Base-by-base conservation (phyloP, 2,329 filamentous ascomycete genomes). In the Diaporthe aspalathi region DNA sequence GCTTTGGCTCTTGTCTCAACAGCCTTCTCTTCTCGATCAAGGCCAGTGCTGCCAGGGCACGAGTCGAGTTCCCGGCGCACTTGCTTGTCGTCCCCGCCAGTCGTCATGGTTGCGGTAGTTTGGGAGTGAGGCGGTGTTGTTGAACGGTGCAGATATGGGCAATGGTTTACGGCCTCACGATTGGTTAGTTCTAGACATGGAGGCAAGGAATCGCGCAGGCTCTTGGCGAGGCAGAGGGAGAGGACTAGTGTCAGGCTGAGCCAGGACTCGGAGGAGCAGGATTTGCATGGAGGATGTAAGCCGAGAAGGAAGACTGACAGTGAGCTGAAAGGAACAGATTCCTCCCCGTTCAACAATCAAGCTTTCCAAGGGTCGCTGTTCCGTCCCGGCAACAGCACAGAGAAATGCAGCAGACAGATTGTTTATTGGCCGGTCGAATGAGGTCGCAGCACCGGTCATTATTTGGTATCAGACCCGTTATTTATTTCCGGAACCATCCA, bases 381-480 rank as follows among this genome's bases (percentile, higher is more conserved):
- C 38, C 38, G 38, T 40, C 38, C 14, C 38, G 38, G 38, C 38
- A 40, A 14, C 38, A 40, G 38, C 38, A 40, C 38, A 40, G 38
- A 40, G 14, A 40, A 40, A 40, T 7, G 8, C 38, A 40, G 14
- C 38, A 40, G 38, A 40, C 38, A 40, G 38, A 40, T 14, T 14
- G 14, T 40, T 40, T 40, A 60, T 9, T 60, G 20, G 27, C 54
- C 32, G 54, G 54, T 12, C 54, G 29, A 60, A 60, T 60, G 14
- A 60, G 54, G 27, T 35, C 2, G 24, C 29, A 38, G 54, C 17
- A 60, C 54, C 54, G 54, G 54, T 35, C 54, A 60, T 35, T 60
- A 60, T 60, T 60, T 60, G 27, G 32, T 40, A 40, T 14, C 38
- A 8, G 38, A 60, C 54, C 29, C 29, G 54, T n/a, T n/a, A n/a